A percentile compares a stretch with the other conserved stretches of the same genome.
Evolutionary conservation across 2,329 filamentous ascomycete species (phyloP).

Genomic region (Seiridium cupressi): DNA sequence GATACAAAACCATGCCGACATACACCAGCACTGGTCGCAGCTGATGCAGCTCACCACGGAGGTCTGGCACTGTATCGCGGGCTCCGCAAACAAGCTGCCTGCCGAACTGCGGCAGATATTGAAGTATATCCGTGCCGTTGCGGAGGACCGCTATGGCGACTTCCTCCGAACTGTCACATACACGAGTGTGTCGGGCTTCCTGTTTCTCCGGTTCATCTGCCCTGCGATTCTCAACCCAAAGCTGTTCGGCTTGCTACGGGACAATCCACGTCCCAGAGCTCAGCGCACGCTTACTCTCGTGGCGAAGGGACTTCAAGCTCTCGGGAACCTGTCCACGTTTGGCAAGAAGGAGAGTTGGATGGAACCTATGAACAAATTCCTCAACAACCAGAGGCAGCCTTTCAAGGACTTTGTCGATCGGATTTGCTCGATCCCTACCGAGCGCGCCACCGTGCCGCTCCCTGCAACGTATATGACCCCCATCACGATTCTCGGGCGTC

Average conservation of each 20-base stretch:
- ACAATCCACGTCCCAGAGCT: slow-evolving; percentile 79
- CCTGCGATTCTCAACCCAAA: slow-evolving; percentile 96
- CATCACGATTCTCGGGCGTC: slow-evolving; percentile 79
- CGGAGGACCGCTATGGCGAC: slow-evolving; percentile 91
- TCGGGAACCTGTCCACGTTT: slow-evolving; percentile 88
- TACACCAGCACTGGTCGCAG: slow-evolving; percentile 79
- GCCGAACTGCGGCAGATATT: slow-evolving; percentile 81
- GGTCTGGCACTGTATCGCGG: slow-evolving; percentile 80
- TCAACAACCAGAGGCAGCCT: slow-evolving; percentile 70
- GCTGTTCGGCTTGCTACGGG: slow-evolving; percentile 79
- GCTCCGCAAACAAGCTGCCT: slow-evolving; percentile 73
- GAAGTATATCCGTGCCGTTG: slow-evolving; percentile 87
- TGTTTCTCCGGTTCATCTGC: slow-evolving; percentile 94
- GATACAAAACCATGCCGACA: slow-evolving; percentile 63
- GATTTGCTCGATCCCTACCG: slow-evolving; percentile 78
- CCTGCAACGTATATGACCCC: slow-evolving; percentile 91
- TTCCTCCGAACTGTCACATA: slow-evolving; percentile 87
- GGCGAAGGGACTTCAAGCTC: slow-evolving; percentile 85
- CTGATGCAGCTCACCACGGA: slow-evolving; percentile 75
- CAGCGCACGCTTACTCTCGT: slow-evolving; percentile 89
- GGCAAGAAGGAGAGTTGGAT: slow-evolving; percentile 98
- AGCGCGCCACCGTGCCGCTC: slow-evolving; percentile 61
- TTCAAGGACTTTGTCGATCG: slow-evolving; percentile 87
- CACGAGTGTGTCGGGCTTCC: slow-evolving; percentile 90
- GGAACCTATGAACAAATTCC: slow-evolving; percentile 95